Base-by-base conservation (phyloP, 345 rosid genomes). In the Theobroma cacao region DNA sequence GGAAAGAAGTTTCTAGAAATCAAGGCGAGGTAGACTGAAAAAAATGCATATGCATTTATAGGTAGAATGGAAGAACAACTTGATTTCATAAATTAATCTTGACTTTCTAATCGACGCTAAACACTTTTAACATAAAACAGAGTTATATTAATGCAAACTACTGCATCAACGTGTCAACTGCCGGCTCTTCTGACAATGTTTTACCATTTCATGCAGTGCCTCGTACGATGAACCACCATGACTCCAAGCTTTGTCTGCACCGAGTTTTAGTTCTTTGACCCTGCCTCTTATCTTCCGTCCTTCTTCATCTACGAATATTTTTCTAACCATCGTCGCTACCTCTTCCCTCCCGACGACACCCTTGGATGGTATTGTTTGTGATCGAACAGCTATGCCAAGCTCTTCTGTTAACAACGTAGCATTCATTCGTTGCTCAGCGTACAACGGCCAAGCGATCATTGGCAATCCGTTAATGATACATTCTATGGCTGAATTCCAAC, bases 401-500 rank as follows among this genome's bases (percentile, higher is more conserved):
- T 89, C 94, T 58, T 87, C 93, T 7, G 58, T 60, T 1, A 93
- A 80, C 77, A 88, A 1, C 4, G 92, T 77, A 0, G 94, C 88
- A 3, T 89, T 90, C 88, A 89, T 81, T 26, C 72, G 77, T 73
- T 90, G 90, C 82, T 89, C 90, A 0, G 91, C 87, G 1, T 84
- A 87, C 18, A 89, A 50, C 6, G 92, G 91, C 92, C 92, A 89
- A 0, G 82, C 84, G 5, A 90, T 86, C 87, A 90, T 86, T 13
- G 92, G 89, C 75, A 86, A 87, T 8, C 86, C 91, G 0, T 86
- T 83, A 0, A 26, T n/a, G 0, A 89, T 80, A 59, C 93, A 83
- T 85, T 93, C 98, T 10, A 90, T 34, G 15, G 82, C 68, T 2
- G 97, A 93, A 76, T 86, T 93, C 97, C 98, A 91, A 0, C 98